Evolutionary conservation across 257 asterid species (phyloP).

Genomic region (Thymus quinquecostatus): DNA sequence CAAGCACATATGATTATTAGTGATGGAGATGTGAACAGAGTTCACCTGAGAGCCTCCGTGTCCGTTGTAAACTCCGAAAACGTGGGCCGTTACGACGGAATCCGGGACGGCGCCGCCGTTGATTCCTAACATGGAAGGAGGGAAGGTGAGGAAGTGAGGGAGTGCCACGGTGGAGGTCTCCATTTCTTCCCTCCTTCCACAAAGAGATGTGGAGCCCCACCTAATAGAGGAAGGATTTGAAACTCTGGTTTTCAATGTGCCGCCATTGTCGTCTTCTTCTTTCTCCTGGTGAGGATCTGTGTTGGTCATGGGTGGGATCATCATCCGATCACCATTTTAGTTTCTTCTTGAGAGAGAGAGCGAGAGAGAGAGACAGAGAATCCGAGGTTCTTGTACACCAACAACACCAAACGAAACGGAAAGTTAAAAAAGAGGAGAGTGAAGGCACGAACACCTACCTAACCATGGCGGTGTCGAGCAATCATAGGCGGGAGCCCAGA

Average conservation of each 20-base stretch:
- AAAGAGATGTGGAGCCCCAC: constrained; percentile 65
- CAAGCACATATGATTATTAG: not conserved
- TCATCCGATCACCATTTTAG: not conserved
- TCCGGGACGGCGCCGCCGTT: constrained; percentile 35
- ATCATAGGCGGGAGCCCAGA: not conserved
- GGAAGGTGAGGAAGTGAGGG: constrained; percentile 54
- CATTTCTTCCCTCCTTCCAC: constrained; percentile 74
- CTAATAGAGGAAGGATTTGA: constrained; percentile 36
- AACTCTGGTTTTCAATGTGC: constrained; percentile 3
- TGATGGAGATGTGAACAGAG: not conserved
- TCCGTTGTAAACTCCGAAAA: constrained; percentile 81
- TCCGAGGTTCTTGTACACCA: not conserved
- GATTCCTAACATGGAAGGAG: constrained; percentile 45
- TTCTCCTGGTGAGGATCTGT: constrained; percentile 40
- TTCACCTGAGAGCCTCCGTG: constrained; percentile 78
- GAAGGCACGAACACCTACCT: constrained; percentile 3
- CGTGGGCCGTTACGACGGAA: constrained; percentile 44
- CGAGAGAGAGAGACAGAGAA: too few species aligned
- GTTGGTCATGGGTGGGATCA: constrained; percentile 38
- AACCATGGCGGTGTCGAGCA: not conserved
- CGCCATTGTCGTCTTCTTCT: constrained; percentile 14
- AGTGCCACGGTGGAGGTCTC: constrained; percentile 59
- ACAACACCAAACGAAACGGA: constrained; percentile 24
- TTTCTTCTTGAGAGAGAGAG: not conserved
- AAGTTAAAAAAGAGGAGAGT: constrained; percentile 13